Evolutionary conservation across 441 rosid genomes (phyloP), one percentile per base, ranked within the genome.

Genomic region (Codiaeum variegatum): DNA sequence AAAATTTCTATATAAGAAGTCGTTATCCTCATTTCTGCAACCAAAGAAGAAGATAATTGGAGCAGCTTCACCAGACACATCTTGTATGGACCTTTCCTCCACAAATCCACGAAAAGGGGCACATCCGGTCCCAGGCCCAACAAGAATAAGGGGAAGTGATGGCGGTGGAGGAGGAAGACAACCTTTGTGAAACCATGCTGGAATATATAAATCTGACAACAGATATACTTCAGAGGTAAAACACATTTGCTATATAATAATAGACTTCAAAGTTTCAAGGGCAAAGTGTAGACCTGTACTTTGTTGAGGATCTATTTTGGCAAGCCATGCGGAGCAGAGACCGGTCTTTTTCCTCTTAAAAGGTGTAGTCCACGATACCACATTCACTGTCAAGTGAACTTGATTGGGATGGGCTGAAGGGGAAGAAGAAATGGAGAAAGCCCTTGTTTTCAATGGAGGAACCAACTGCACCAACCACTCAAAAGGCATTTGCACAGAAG

Each of bases 51-150:
- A 82, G 73, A 88, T 76, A 52, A 88, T 64, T 0, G 99, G 97
- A 59, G 92, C 96, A 38, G 88, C 61, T 66, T 82, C 67, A 64
- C 73, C 71, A 34, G 82, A 80, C 55, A 38, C 68, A 66, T 89
- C 84, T 77, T 89, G 91, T 62, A 80, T 18, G 44, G 90, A 83
- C 78, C 98, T 90, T 83, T 93, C 97, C 59, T 88, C 96, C 9
- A 93, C 47, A 52, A 93, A 93, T 74, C 98, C 99, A 42, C 82
- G 93, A 75, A 93, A 95, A 19, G 98, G 97, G 5, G 98, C 99
- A 82, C 98, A 90, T 34, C 97, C 99, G 11, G 99, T 93, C 75
- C 99, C 99, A 0, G 99, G 98, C 74, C 97, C 98, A 16, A 93
- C 71, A 38, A 93, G 88, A 68, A 95, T 84, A 78, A 93, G 88